These are phyloP conservation scores for Coleophoma crateriformis DNA, from an alignment of 2,329 filamentous ascomycete genomes.

Conservation along the genomic window DNA sequence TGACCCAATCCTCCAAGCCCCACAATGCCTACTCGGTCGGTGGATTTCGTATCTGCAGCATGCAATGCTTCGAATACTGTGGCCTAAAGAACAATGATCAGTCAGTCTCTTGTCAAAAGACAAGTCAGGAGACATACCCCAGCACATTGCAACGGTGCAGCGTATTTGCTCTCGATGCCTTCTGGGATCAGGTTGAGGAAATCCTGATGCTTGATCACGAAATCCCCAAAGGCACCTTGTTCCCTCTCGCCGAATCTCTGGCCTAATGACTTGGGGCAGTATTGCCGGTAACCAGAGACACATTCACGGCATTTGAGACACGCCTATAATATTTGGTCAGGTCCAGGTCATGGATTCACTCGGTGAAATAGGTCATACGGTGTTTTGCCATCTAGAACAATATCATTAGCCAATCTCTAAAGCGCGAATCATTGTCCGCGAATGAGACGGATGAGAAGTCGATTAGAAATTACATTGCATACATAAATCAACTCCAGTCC, in stretches of 20 bases:
- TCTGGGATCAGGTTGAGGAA: conserved; percentile 34
- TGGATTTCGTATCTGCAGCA: conserved; percentile 20
- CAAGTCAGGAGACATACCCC: conserved; percentile 20
- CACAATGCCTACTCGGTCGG: conserved; percentile 44
- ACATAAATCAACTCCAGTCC: not conserved
- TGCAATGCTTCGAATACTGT: conserved; percentile 28
- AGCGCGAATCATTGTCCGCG: not conserved
- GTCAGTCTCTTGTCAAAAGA: not conserved
- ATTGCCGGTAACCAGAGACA: conserved; percentile 5
- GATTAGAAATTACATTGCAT: too few relatives aligned
- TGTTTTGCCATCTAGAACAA: conserved; percentile 5
- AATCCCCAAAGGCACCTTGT: conserved; percentile 38
- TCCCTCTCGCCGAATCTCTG: conserved; percentile 29
- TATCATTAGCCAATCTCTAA: not conserved
- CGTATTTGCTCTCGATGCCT: conserved; percentile 27
- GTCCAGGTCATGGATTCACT: not conserved
- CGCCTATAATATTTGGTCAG: conserved; percentile 7
- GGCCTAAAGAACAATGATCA: not conserved
- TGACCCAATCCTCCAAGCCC: conserved; percentile 71
- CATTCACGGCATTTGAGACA: conserved; percentile 5
- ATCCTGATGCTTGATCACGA: conserved; percentile 28
- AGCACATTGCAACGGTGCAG: conserved; percentile 37
- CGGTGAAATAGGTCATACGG: not conserved
- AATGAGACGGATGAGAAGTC: too few relatives aligned
- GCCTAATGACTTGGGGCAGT: conserved; percentile 8